Conservation (phyloP, 208 protist species). For the Crithidia bombi region DNA sequence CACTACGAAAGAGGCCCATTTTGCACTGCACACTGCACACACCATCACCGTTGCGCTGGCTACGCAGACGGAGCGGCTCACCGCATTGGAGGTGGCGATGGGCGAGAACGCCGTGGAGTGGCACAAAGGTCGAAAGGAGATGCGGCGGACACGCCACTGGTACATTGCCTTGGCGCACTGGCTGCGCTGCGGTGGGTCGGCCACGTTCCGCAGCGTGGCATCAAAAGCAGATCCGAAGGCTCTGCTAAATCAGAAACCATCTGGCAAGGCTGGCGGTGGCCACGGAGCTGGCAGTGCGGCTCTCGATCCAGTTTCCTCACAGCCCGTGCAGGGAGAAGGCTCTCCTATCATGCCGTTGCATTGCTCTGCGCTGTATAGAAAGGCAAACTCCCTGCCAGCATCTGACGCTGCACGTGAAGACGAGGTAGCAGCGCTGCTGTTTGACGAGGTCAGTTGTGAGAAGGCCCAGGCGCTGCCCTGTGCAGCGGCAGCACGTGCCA, state of each 20-base stretch:
- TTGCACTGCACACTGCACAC: constrained; percentile 10
- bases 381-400: no score
- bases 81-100: not conserved
- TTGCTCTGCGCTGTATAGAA: not conserved
- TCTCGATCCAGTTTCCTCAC: not conserved
- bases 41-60: not conserved
- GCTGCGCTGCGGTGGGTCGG: constrained; percentile 1
- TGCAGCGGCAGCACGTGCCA: not conserved
- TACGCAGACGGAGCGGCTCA: constrained; percentile 17
- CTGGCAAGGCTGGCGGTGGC: not conserved
- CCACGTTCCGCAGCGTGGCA: not conserved
- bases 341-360: not conserved
- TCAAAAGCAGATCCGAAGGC: not conserved
- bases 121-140: constrained; percentile 5
- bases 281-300: no score
- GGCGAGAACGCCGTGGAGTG: not conserved
- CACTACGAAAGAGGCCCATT: constrained; percentile 9
- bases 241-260: not conserved
- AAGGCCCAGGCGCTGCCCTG: not conserved
- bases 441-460: not conserved
- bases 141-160: constrained; percentile 12
- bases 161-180: constrained; percentile 18
- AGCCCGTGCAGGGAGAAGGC: not conserved
- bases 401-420: no score
- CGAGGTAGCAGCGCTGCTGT: not conserved